phyloP scores from a whole-genome alignment of 2,329 filamentous ascomycete genomes.

The Colletotrichum phormii region DNA sequence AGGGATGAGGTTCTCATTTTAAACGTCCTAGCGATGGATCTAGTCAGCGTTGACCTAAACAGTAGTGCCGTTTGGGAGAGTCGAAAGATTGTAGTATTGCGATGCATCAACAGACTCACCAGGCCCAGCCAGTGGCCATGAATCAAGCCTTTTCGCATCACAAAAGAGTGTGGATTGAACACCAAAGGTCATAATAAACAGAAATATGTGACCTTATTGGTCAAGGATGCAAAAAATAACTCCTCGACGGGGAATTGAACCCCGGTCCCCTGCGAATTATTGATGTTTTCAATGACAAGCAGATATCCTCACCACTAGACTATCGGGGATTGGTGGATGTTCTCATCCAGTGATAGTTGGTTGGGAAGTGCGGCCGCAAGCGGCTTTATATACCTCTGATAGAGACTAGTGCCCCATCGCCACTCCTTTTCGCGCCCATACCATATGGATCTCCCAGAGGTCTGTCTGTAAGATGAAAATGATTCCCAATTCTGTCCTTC shows the following conservation, averaged over 20 bases:
- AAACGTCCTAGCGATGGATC: not conserved
- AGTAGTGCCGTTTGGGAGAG: not conserved
- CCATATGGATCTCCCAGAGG: not conserved
- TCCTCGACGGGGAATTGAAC: not conserved
- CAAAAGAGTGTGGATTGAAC: not conserved
- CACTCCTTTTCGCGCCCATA: not conserved
- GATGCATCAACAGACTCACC: no score
- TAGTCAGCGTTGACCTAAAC: not conserved
- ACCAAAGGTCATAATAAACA: no score
- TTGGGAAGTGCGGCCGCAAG: fast-evolving
- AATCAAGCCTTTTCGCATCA: no score
- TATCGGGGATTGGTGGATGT: not conserved
- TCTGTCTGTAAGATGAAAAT: not conserved
- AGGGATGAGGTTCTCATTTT: not conserved
- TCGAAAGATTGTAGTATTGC: no score
- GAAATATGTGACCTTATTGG: no score
- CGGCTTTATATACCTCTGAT: fast-evolving
- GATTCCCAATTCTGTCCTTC: no score
- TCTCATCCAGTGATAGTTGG: not conserved
- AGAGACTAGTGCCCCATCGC: no score
- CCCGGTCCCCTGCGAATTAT: not conserved
- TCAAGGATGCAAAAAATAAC: not conserved
- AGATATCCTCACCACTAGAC: not conserved
- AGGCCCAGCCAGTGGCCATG: no score
- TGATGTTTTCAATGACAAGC: not conserved